phyloP scores from a whole-genome alignment of 345 rosid genomes.

The Odontarrhena argentea region DNA sequence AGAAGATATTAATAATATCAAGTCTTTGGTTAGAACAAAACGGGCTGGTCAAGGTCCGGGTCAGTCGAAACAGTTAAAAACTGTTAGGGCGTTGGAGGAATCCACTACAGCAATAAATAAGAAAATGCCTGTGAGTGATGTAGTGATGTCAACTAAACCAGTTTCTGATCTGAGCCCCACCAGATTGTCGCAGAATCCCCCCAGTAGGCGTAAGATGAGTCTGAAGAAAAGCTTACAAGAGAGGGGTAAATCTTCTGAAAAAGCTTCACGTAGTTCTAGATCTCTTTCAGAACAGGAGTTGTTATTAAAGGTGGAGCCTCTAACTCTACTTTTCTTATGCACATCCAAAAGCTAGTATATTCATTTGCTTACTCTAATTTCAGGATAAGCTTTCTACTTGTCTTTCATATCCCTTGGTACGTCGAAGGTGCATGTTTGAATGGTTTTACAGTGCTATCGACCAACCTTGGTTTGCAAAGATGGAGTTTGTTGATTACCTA shows the following conservation, averaged over 20 bases:
- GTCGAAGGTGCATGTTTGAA: constrained; percentile 89
- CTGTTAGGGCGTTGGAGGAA: constrained; percentile 46
- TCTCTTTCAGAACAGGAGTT: constrained; percentile 45
- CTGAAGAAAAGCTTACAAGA: constrained; percentile 51
- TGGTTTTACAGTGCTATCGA: constrained; percentile 98
- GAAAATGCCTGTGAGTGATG: constrained; percentile 46
- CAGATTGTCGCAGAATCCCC: constrained; percentile 47
- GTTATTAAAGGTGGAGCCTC: constrained; percentile 35
- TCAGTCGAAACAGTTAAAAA: constrained; percentile 54
- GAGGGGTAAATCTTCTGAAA: constrained; percentile 50
- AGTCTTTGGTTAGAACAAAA: constrained; percentile 45
- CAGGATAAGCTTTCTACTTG: constrained; percentile 75
- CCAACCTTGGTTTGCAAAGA: constrained; percentile 96
- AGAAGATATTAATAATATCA: constrained; percentile 47
- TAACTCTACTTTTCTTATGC: constrained; percentile 48
- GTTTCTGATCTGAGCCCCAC: constrained; percentile 50
- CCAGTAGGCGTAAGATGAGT: constrained; percentile 68
- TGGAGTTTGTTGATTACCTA: constrained; percentile 91
- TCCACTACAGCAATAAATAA: constrained; percentile 45
- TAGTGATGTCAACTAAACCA: constrained; percentile 43
- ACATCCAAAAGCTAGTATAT: constrained; percentile 22
- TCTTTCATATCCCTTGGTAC: constrained; percentile 62
- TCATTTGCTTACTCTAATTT: constrained; percentile 35
- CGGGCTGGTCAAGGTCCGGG: constrained; percentile 47
- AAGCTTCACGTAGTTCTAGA: constrained; percentile 47